A percentile compares a stretch with the other conserved stretches of the same genome.
Evolutionary conservation across 1,284 basidiomycete genomes (phyloP).

Genomic region (Anthracocystis panici-leucophaei): DNA sequence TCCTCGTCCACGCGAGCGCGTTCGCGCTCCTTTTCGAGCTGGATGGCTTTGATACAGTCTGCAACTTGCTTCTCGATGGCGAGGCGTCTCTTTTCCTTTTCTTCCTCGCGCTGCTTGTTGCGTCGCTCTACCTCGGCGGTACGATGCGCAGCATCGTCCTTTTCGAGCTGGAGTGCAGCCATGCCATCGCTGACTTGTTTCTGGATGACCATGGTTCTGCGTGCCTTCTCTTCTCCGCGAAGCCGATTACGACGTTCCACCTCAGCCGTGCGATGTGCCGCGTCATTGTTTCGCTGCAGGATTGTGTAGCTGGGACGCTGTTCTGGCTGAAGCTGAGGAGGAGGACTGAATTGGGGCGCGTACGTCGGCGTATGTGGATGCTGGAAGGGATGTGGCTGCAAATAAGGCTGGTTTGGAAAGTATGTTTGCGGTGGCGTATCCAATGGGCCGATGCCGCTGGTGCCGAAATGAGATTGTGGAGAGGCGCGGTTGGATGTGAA

Average conservation of each 20-base stretch:
- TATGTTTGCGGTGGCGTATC: background rate
- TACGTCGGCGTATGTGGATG: background rate
- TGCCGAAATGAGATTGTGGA: background rate
- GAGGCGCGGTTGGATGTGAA: conserved; percentile 19
- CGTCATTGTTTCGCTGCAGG: conserved; percentile 10
- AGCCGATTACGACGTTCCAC: conserved; percentile 34
- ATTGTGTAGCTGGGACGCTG: background rate
- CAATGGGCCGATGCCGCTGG: background rate
- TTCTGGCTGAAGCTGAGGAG: background rate
- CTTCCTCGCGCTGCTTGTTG: conserved; percentile 31
- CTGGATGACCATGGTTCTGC: conserved; percentile 23
- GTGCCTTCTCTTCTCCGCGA: conserved; percentile 25
- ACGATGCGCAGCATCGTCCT: conserved; percentile 16
- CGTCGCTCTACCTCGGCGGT: conserved; percentile 30
- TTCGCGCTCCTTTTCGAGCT: conserved; percentile 22
- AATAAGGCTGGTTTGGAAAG: background rate
- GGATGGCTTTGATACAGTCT: conserved; percentile 29
- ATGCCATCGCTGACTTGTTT: conserved; percentile 32
- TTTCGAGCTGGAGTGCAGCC: conserved; percentile 25
- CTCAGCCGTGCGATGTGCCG: conserved; percentile 23
- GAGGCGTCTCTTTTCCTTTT: conserved; percentile 19
- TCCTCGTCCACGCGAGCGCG: conserved; percentile 18
- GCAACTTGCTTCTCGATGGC: conserved; percentile 28
- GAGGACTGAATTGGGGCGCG: background rate
- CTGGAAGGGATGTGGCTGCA: background rate